phyloP scores from a whole-genome alignment of 108 stramenopile genomes.

The Conticribra weissflogii region DNA sequence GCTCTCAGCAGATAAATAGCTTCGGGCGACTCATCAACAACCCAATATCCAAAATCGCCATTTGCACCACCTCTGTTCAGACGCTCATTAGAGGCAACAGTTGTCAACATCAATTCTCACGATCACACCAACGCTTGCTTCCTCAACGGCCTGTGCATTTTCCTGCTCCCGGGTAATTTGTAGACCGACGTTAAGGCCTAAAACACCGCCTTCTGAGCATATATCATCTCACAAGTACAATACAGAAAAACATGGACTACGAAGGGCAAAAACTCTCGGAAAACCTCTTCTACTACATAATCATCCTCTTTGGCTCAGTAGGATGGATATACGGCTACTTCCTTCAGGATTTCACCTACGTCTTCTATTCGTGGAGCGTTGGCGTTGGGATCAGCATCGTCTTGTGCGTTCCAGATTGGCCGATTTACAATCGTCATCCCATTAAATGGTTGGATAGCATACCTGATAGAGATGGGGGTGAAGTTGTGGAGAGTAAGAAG shows the following conservation, averaged over 20 bases:
- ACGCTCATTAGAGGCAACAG: too few relatives aligned
- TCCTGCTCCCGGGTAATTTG: too few relatives aligned
- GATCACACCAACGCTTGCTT: too few relatives aligned
- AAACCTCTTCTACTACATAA: conserved; percentile 86
- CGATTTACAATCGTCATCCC: conserved; percentile 87
- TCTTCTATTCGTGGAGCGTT: conserved; percentile 85
- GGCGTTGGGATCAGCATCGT: conserved; percentile 76
- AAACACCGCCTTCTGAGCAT: too few relatives aligned
- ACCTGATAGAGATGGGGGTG: conserved; percentile 64
- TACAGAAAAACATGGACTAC: conserved; percentile 77
- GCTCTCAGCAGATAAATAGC: too few relatives aligned
- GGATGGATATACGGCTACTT: conserved; percentile 91
- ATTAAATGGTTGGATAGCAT: conserved; percentile 89
- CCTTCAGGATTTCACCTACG: conserved; percentile 83
- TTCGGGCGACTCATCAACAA: too few relatives aligned
- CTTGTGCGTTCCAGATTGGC: conserved; percentile 92
- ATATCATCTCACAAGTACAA: neutral
- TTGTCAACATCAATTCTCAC: too few relatives aligned
- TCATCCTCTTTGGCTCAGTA: conserved; percentile 73
- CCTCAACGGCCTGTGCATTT: too few relatives aligned
- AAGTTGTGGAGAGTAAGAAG: conserved; percentile 43
- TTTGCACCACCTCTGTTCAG: too few relatives aligned
- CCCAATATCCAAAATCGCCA: too few relatives aligned
- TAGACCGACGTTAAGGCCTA: too few relatives aligned
- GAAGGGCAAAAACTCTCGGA: conserved; percentile 87